These are phyloP conservation scores for Aleurites moluccanus DNA, from an alignment of 441 rosid genomes.

Conservation along the genomic window DNA sequence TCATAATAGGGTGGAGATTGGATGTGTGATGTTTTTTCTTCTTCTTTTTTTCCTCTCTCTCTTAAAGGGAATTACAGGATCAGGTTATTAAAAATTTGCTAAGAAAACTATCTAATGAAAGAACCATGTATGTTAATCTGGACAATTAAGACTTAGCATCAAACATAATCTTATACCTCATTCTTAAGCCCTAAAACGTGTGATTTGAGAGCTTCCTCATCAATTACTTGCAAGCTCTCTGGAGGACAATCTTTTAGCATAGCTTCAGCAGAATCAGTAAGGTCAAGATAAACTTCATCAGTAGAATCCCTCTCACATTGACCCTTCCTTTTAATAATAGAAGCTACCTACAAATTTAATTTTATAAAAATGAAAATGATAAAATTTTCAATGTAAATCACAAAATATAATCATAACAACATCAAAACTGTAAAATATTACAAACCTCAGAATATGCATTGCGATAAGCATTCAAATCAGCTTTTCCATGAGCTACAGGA, in stretches of 20 bases:
- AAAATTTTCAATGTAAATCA: background rate
- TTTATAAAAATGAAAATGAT: background rate
- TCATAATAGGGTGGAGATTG: too few relatives aligned
- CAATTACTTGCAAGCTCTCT: conserved; percentile 48
- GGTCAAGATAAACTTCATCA: conserved; percentile 96
- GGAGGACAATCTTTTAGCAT: conserved; percentile 73
- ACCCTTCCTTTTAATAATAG: conserved; percentile 58
- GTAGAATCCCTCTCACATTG: conserved; percentile 89
- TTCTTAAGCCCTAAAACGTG: conserved; percentile 71
- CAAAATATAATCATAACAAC: background rate
- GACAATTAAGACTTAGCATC: background rate
- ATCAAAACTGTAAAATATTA: conserved; percentile 3
- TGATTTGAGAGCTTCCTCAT: conserved; percentile 74
- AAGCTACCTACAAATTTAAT: conserved; percentile 56
- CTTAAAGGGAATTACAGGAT: background rate
- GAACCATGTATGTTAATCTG: background rate
- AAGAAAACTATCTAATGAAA: background rate
- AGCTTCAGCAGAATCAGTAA: conserved; percentile 74
- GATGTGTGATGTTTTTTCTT: background rate
- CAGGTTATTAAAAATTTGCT: background rate
- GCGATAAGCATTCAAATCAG: conserved; percentile 73
- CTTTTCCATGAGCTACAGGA: conserved; percentile 90
- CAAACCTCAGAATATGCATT: conserved; percentile 89
- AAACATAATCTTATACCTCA: conserved; percentile 35
- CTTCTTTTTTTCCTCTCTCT: too few relatives aligned